Percentiles rank a stretch among this genome's conserved stretches.
phyloP scores from a whole-genome alignment of 2,329 filamentous ascomycete genomes.

The Fusarium sp. region DNA sequence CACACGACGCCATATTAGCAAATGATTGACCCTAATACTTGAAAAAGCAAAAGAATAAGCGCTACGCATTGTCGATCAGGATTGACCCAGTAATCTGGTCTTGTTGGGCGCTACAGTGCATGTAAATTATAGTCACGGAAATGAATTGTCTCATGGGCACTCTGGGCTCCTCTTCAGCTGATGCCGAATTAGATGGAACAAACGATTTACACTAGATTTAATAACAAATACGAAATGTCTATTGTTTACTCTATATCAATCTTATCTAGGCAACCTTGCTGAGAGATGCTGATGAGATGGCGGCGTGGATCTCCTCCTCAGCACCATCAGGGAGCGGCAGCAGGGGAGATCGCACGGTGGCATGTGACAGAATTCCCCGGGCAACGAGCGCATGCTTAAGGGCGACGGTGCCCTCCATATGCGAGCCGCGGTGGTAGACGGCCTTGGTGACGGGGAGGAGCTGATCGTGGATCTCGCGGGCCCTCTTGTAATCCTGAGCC shows the following conservation, averaged over 20 bases:
- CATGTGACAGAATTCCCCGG: constrained; percentile 60
- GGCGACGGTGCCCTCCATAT: constrained; percentile 66
- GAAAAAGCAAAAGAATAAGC: background rate
- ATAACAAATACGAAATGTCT: background rate
- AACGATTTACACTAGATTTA: background rate
- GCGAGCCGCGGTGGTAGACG: constrained; percentile 66
- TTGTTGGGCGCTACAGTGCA: background rate
- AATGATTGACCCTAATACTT: too few relatives aligned
- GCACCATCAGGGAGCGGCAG: constrained; percentile 56
- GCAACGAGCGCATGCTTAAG: constrained; percentile 65
- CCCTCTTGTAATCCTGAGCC: constrained; percentile 59
- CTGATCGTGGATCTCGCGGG: constrained; percentile 61
- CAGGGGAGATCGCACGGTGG: constrained; percentile 62
- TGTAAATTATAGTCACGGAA: background rate
- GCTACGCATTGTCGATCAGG: background rate
- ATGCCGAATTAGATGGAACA: background rate
- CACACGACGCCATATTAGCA: background rate
- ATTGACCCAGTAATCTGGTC: background rate
- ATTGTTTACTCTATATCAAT: background rate
- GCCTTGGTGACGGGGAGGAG: constrained; percentile 63
- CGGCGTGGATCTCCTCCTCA: constrained; percentile 56
- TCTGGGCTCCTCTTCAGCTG: background rate
- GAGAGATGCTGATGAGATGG: constrained; percentile 48
- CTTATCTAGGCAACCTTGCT: constrained; percentile 29
- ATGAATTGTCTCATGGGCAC: background rate